Base-by-base conservation (phyloP, 768 basidiomycete genomes). In the Obba rivulosa region DNA sequence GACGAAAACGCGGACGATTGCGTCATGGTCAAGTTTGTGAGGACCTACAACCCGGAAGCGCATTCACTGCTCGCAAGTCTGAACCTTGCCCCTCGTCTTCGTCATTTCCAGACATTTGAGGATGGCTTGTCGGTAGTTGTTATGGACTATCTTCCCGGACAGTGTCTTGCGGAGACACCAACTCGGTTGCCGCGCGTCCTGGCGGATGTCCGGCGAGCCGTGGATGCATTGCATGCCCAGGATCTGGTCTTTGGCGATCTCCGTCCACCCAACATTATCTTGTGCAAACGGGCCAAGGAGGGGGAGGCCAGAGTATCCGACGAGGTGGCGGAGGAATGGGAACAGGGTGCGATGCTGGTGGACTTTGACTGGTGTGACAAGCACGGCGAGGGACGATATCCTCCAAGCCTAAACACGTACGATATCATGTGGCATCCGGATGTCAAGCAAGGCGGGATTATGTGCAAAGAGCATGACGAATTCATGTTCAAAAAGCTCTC, bases 171-270 rank as follows among this genome's bases (percentile, higher is more conserved):
- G 31, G 45, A 38, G n/a, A 22, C 8, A 36, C 41, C 35, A 3
- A 35, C 37, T 13, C 41, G 43, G 8, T 25, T 28, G 8, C 22
- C 36, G 20, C 40, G 52, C 31, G n/a, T n/a, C n/a, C n/a, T n/a
- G n/a, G n/a, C n/a, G n/a, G n/a, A n/a, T n/a, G 17, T 20, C 39
- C 43, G 28, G 2, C 11, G 24, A 16, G 58, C 53, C 11, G 39
- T 57, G 13, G 9, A 13, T n/a, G 11, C 48, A 28, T 45, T 62
- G 37, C 61, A 62, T 43, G 24, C 14, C 9, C 8, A 39, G 1
- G 40, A 50, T 40, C 46, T 66, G 22, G 66, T 65, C 34, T 64
- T 61, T 54, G 66, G 64, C 17, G 65, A 66, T 52, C 56, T 68
- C 41, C 58, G 64, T 17, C 44, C 43, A 16, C 52, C 62, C 43